phyloP scores from a whole-genome alignment of 371 early-diverging fungal species.

The Paraphysoderma sedebokerense region DNA sequence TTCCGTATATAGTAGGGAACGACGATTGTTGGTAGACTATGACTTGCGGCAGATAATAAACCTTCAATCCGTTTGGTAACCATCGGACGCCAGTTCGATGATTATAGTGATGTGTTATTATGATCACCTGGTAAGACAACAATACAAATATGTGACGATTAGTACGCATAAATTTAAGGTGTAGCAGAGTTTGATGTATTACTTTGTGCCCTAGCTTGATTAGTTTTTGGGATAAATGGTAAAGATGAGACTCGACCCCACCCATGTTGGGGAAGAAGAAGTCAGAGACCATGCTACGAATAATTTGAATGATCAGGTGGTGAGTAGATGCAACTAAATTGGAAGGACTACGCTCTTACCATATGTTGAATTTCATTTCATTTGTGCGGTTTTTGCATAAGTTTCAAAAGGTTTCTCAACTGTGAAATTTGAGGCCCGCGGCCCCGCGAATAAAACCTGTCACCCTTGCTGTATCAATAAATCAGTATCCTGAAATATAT shows the following conservation, averaged over 20 bases:
- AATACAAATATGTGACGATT: neutral
- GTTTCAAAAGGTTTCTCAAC: too few species aligned
- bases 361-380: too few species aligned
- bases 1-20: slow-evolving; percentile 84
- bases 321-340: too few species aligned
- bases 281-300: slow-evolving; percentile 73
- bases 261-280: slow-evolving; percentile 97
- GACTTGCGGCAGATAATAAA: slow-evolving; percentile 86
- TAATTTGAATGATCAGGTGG: too few species aligned
- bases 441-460: too few species aligned
- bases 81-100: slow-evolving; percentile 76
- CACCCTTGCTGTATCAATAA: too few species aligned
- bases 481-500: too few species aligned
- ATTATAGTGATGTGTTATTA: too few species aligned
- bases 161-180: too few species aligned
- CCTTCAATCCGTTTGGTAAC: slow-evolving; percentile 86
- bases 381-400: too few species aligned
- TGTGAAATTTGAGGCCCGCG: too few species aligned
- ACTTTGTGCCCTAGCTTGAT: slow-evolving; percentile 88
- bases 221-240: slow-evolving; percentile 76
- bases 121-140: slow-evolving; percentile 11
- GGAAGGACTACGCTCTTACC: too few species aligned
- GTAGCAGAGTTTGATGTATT: slow-evolving; percentile 9
- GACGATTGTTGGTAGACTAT: slow-evolving; percentile 76
- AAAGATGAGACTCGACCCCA: slow-evolving; percentile 96